Evolutionary conservation across 352 stramenopile genomes (phyloP).

Genomic region (Phytophthora quininea): DNA sequence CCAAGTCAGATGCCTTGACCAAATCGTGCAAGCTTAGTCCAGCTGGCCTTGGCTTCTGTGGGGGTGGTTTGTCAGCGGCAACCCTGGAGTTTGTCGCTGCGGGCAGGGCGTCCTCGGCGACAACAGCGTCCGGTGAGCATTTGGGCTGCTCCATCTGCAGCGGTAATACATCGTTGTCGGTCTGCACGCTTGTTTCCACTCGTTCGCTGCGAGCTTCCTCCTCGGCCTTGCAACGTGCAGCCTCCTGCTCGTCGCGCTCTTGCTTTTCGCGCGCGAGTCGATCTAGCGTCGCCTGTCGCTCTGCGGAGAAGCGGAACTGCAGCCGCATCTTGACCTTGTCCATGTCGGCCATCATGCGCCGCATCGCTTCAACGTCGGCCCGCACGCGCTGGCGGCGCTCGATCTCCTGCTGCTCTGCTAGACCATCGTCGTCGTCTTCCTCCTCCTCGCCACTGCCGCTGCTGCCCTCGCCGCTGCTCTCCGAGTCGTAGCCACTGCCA

Average conservation of each 20-base stretch:
- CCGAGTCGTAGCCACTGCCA: slow-evolving; percentile 27
- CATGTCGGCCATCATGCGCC: slow-evolving; percentile 63
- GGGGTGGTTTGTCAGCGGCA: neutral
- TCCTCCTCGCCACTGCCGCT: slow-evolving; percentile 17
- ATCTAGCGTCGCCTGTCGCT: slow-evolving; percentile 25
- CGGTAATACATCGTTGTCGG: slow-evolving; percentile 3
- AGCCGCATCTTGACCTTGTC: slow-evolving; percentile 59
- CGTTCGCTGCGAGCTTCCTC: slow-evolving; percentile 5
- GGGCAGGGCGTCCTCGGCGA: slow-evolving; percentile 3
- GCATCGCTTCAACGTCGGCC: slow-evolving; percentile 50
- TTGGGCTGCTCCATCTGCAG: slow-evolving; percentile 20
- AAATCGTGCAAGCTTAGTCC: slow-evolving; percentile 52
- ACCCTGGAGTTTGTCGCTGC: neutral
- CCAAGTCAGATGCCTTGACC: slow-evolving; percentile 37
- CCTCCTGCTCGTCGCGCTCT: slow-evolving; percentile 23
- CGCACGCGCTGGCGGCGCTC: slow-evolving; percentile 30
- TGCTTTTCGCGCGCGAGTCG: slow-evolving; percentile 18
- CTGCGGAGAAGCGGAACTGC: slow-evolving; percentile 47
- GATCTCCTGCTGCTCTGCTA: too few species aligned
- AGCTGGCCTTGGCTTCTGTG: slow-evolving; percentile 23
- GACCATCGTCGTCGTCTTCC: slow-evolving; percentile 16
- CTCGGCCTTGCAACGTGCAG: slow-evolving; percentile 5
- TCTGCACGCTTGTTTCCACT: slow-evolving; percentile 23
- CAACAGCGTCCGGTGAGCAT: neutral
- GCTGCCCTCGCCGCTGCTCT: slow-evolving; percentile 17